Evolutionary conservation across 1,284 basidiomycete genomes (phyloP).

Genomic region (Rhodotorula sp.): DNA sequence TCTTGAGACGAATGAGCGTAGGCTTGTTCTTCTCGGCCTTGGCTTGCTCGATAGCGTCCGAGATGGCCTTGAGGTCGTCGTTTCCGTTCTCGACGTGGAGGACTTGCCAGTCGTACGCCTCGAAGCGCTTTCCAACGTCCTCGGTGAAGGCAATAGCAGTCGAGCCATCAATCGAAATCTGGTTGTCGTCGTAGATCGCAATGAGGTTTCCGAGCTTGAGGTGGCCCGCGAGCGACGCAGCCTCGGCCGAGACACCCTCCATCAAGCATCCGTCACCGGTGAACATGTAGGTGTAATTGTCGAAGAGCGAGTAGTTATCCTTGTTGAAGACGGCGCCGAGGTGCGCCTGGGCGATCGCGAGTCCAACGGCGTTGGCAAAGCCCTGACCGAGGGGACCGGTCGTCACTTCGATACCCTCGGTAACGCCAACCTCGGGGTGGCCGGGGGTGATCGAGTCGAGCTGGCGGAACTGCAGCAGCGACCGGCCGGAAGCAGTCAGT

Average conservation of each 20-base stretch:
- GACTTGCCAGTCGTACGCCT: slow-evolving; percentile 91
- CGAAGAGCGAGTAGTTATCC: slow-evolving; percentile 75
- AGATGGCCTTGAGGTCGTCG: slow-evolving; percentile 75
- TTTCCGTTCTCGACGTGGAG: slow-evolving; percentile 53
- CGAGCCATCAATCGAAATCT: slow-evolving; percentile 94
- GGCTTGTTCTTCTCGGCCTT: slow-evolving; percentile 76
- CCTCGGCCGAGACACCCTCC: slow-evolving; percentile 90
- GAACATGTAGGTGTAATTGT: slow-evolving; percentile 80
- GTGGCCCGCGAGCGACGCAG: slow-evolving; percentile 85
- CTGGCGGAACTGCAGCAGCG: slow-evolving; percentile 55
- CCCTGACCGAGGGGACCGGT: slow-evolving; percentile 95
- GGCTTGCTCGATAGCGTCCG: slow-evolving; percentile 74
- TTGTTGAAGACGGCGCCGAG: slow-evolving; percentile 86
- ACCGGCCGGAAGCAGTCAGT: neutral
- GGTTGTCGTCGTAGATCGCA: slow-evolving; percentile 84
- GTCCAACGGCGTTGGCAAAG: slow-evolving; percentile 85
- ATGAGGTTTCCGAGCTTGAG: slow-evolving; percentile 89
- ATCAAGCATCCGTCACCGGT: slow-evolving; percentile 92
- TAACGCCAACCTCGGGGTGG: slow-evolving; percentile 68
- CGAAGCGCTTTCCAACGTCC: slow-evolving; percentile 82
- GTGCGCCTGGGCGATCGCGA: slow-evolving; percentile 90
- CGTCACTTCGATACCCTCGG: slow-evolving; percentile 91
- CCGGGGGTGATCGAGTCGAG: slow-evolving; percentile 84
- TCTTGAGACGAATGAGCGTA: slow-evolving; percentile 70
- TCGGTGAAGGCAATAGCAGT: slow-evolving; percentile 92